These are phyloP conservation scores for Trichopus zeylanicus DNA, from an alignment of 116 monocot species.

Conservation along the genomic window DNA sequence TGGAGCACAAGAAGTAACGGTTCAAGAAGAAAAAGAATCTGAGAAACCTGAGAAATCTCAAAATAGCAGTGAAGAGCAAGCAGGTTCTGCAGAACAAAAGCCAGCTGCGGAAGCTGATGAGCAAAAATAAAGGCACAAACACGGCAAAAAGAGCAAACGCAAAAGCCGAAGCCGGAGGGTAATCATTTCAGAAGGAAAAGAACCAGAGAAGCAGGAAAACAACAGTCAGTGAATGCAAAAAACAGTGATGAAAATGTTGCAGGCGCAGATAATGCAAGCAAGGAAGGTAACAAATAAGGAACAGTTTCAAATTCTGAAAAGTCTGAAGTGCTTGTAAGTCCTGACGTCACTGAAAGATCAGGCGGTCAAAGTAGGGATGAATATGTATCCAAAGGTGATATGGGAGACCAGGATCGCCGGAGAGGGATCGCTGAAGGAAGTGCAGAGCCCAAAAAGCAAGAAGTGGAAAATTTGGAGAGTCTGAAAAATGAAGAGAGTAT, in stretches of 20 bases:
- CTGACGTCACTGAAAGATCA: too few species aligned
- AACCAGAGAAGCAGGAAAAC: neutral
- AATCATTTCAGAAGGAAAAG: neutral
- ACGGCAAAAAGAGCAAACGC: slow-evolving; percentile 1
- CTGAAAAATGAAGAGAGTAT: too few species aligned
- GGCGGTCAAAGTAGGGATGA: too few species aligned
- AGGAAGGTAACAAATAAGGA: too few species aligned
- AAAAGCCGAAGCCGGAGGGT: neutral
- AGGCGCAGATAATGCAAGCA: neutral
- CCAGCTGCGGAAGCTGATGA: neutral
- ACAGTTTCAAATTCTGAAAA: too few species aligned
- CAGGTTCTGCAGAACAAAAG: neutral
- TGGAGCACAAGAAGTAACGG: slow-evolving; percentile 1
- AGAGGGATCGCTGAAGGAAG: too few species aligned
- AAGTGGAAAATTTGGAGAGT: too few species aligned
- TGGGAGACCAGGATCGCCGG: too few species aligned
- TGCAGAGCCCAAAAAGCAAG: too few species aligned
- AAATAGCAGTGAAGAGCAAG: neutral
- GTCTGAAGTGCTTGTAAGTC: too few species aligned
- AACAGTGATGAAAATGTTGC: neutral
- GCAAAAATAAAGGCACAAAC: neutral
- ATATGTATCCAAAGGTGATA: too few species aligned
- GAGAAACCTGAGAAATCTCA: neutral
- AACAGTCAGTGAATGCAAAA: neutral
- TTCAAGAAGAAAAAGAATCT: neutral